phyloP scores from a whole-genome alignment of 2,329 filamentous ascomycete genomes.

The Apiospora aurea region DNA sequence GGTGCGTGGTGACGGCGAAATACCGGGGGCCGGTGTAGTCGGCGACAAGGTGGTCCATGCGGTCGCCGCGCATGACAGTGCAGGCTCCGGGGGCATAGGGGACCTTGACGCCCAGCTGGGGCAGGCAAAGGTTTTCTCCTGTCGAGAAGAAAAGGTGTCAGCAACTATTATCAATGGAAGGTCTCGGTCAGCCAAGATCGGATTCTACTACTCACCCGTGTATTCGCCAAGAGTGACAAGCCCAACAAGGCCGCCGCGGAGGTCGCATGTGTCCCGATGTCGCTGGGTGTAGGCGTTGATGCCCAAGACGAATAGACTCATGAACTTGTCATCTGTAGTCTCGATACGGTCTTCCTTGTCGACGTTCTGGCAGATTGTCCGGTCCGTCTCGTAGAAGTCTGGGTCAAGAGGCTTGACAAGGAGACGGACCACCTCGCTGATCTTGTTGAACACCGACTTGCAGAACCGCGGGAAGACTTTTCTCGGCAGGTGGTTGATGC shows the following conservation, averaged over 20 bases:
- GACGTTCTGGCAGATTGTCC: background rate
- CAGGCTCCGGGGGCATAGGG: constrained; percentile 29
- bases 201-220: background rate
- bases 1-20: constrained; percentile 29
- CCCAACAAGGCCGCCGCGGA: constrained; percentile 25
- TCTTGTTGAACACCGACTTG: constrained; percentile 24
- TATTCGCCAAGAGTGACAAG: constrained; percentile 27
- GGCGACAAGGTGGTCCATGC: constrained; percentile 27
- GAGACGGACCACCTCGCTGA: constrained; percentile 24
- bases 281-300: constrained; percentile 22
- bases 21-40: constrained; percentile 28
- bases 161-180: background rate
- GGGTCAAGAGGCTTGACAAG: constrained; percentile 26
- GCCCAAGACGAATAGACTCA: constrained; percentile 22
- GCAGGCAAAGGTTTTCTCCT: constrained; percentile 27
- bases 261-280: constrained; percentile 27
- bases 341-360: background rate
- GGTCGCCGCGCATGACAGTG: constrained; percentile 26
- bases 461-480: constrained; percentile 7
- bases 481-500: background rate
- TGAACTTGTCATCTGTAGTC: constrained; percentile 6
- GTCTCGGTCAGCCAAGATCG: background rate
- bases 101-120: constrained; percentile 28
- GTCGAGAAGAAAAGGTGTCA: background rate
- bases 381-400: constrained; percentile 17